Percentiles rank a stretch among this genome's conserved stretches.
phyloP scores from a whole-genome alignment of 345 rosid genomes.

The Cochlearia excelsa region DNA sequence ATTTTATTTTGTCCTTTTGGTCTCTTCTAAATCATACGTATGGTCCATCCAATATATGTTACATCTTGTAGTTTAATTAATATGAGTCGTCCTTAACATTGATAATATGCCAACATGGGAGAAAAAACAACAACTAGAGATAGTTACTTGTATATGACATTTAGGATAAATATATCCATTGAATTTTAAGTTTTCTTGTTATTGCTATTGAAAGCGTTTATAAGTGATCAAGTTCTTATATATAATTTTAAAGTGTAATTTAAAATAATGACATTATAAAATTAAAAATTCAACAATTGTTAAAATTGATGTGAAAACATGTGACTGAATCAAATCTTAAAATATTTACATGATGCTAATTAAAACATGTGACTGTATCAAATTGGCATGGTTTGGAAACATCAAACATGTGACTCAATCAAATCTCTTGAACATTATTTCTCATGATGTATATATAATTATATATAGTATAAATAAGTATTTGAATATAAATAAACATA shows the following conservation, averaged over 20 bases:
- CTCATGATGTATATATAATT: neutral
- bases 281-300: too few species aligned
- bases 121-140: conserved; percentile 17
- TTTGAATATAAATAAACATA: neutral
- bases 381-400: conserved; percentile 16
- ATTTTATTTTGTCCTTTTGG: conserved; percentile 37
- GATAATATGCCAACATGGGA: conserved; percentile 23
- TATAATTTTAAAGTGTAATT: too few species aligned
- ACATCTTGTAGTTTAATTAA: conserved; percentile 38
- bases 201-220: too few species aligned
- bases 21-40: conserved; percentile 27
- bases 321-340: conserved; percentile 8
- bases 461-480: neutral
- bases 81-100: conserved; percentile 30
- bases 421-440: conserved; percentile 9
- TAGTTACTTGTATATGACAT: neutral
- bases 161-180: too few species aligned
- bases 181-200: too few species aligned
- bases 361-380: conserved; percentile 19
- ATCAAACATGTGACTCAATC: conserved; percentile 13
- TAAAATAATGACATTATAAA: too few species aligned
- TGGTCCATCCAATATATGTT: conserved; percentile 35
- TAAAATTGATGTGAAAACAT: neutral
- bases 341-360: neutral
- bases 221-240: too few species aligned